Conservation (phyloP, 306 rosid species). For the Mimosa bimucronata region DNA sequence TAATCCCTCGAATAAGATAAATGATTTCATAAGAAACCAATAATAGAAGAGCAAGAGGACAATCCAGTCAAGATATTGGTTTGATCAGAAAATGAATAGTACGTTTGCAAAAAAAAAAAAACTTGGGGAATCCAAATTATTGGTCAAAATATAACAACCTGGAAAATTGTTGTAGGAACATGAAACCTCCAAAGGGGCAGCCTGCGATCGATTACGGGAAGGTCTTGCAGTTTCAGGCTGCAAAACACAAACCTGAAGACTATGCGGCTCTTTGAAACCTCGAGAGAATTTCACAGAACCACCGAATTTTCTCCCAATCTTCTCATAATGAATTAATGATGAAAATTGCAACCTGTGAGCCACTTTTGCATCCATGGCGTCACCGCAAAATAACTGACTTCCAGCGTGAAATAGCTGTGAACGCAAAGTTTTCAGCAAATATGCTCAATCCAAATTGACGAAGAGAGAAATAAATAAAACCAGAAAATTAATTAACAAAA, state of each 20-base stretch:
- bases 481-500: slow-evolving; percentile 6
- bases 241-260: slow-evolving; percentile 41
- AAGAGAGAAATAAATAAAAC: background rate
- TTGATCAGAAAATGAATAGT: background rate
- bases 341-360: slow-evolving; percentile 48
- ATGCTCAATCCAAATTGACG: background rate
- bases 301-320: slow-evolving; percentile 36
- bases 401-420: slow-evolving; percentile 15
- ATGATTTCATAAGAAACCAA: slow-evolving; percentile 11
- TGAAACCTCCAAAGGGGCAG: slow-evolving; percentile 46
- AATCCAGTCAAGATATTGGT: background rate
- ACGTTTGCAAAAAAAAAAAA: background rate
- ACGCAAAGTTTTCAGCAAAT: slow-evolving; percentile 12
- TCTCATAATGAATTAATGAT: slow-evolving; percentile 50
- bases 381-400: background rate
- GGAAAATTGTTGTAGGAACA: slow-evolving; percentile 63
- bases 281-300: slow-evolving; percentile 43
- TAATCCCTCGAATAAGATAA: background rate
- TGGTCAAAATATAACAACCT: slow-evolving; percentile 47
- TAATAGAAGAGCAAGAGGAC: slow-evolving; percentile 21
- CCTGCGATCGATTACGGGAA: slow-evolving; percentile 43
- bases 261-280: slow-evolving; percentile 42
- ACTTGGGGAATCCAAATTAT: background rate
- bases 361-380: slow-evolving; percentile 64
- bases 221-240: slow-evolving; percentile 30